Evolutionary conservation across 129 eudicot species (phyloP), one percentile per base, ranked within the genome.

Genomic region (Centrapalus pauciflorus): DNA sequence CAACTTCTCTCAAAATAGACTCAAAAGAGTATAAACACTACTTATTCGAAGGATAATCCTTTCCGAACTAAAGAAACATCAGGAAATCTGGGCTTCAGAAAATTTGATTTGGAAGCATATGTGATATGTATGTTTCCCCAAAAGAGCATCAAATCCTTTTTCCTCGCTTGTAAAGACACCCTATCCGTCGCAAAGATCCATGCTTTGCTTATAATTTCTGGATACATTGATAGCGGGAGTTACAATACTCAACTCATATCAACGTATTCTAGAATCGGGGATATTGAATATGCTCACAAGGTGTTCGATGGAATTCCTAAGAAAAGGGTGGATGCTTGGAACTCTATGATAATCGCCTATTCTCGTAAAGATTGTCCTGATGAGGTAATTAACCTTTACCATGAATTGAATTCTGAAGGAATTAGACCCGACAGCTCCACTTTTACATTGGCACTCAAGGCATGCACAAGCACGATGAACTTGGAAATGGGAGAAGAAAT

Each of bases 361-460:
- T 87, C 87, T 16, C 76, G 84, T 21, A 55, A 33, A 14, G 74
- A 38, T 40, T 9, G 67, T 33, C 82, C 83, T 0, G 33, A 21
- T 63, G 82, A 90, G 61, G 95, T 82, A 12, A 56, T 84, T 8
- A 52, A 69, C 27, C 71, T 90, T 1, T 87, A 82, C 69, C 69
- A 33, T 16, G 67, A 64, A 20, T 69, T 87, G 84, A 69, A 55
- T 27, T 30, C 25, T 33, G 81, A 80, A 52, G 84, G 81, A 33
- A 70, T 82, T 71, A 76, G 60, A 54, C 90, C 88, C 3, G 97
- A 90, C 48, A 90, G 97, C 85, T 90, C 97, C 33, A 82, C 97
- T 50, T 90, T 90, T 73, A 90, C 95, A 0, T 69, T 87, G 45
- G 80, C 90, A 3, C 77, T 87, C 65, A 90, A 84, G 75, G 95